Evolutionary conservation across 2,329 filamentous ascomycete species (phyloP), one percentile per base, ranked within the genome.

Genomic region (Calonectria leucothoes): DNA sequence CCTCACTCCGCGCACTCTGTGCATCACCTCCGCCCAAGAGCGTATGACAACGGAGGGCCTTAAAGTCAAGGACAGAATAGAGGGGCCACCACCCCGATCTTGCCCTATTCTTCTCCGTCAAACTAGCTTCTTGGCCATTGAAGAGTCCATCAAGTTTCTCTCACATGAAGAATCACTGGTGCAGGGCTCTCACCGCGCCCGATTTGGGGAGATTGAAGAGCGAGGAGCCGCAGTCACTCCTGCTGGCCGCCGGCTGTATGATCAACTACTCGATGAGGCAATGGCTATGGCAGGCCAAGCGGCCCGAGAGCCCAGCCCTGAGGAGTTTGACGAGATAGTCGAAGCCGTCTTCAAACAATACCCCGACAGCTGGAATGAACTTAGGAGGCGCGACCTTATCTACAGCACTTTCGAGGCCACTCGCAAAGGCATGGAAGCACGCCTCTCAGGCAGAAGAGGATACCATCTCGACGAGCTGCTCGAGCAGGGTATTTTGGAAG

Each of bases 151-250:
- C 5, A 78, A 80, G 11, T 89, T 89, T 70, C 74, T 72, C 6
- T 75, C 31, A 12, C 0, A 87, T 87, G 25, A 14, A 4, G 66
- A 59, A 10, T 59, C 70, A 2, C 67, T 82, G 0, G 78, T 83
- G 4, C 65, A 78, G 1, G 86, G 85, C 6, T 84, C 82, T 0
- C 88, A 90, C 71, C 86, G 82, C 8, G 88, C 88, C 0, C 82
- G 88, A 0, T 89, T 89, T 57, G 88, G 88, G 0, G 88, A 90
- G 77, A 85, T 89, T 15, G 88, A 90, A 75, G 85, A 90, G 76
- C 82, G 88, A 6, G 88, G 88, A 0, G 86, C 85, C 1, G 88
- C 88, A 0, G 81, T 89, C 10, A 89, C 88, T 0, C 80, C 77
- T 0, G 81, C 83, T 14, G 88, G 88, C 0, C 81, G 88, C 3